These are phyloP conservation scores for Dactylonectria estremocensis DNA, from an alignment of 2,329 filamentous ascomycete species.

Conservation along the genomic window DNA sequence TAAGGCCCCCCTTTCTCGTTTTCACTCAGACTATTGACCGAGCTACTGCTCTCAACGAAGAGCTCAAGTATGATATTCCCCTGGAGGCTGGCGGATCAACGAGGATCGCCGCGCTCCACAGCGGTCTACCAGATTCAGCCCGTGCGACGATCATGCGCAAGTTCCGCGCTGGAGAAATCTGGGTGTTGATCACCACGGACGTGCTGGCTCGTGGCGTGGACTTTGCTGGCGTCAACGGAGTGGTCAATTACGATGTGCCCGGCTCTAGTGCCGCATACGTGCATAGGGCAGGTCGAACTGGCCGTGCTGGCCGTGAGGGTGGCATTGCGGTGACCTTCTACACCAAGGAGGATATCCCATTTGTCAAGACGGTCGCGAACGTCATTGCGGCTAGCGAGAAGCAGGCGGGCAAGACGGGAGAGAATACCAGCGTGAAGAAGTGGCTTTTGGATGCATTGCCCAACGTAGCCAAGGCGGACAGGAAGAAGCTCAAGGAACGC, in stretches of 20 bases:
- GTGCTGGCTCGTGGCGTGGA: slow-evolving; percentile 93
- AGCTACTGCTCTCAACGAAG: slow-evolving; percentile 87
- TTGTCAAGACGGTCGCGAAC: slow-evolving; percentile 91
- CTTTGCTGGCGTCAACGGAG: slow-evolving; percentile 94
- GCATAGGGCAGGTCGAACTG: slow-evolving; percentile 92
- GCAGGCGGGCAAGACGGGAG: slow-evolving; percentile 70
- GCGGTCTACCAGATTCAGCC: slow-evolving; percentile 82
- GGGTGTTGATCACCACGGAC: slow-evolving; percentile 97
- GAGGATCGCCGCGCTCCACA: slow-evolving; percentile 91
- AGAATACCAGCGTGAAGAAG: slow-evolving; percentile 76
- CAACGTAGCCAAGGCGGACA: slow-evolving; percentile 85
- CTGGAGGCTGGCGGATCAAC: slow-evolving; percentile 86
- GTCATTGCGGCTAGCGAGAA: slow-evolving; percentile 89
- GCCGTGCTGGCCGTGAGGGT: slow-evolving; percentile 87
- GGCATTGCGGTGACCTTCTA: slow-evolving; percentile 95
- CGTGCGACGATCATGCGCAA: slow-evolving; percentile 88
- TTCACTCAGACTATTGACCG: slow-evolving; percentile 97
- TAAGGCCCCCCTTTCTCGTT: slow-evolving; percentile 92
- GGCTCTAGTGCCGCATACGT: slow-evolving; percentile 92
- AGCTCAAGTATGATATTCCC: slow-evolving; percentile 95
- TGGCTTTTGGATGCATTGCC: slow-evolving; percentile 94
- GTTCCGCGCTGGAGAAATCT: slow-evolving; percentile 93
- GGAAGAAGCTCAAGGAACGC: slow-evolving; percentile 84
- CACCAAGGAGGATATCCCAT: slow-evolving; percentile 93
- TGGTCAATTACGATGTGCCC: slow-evolving; percentile 98